Base-by-base conservation (phyloP, 2,329 filamentous ascomycete species). In the Sphaceloma murrayae region DNA sequence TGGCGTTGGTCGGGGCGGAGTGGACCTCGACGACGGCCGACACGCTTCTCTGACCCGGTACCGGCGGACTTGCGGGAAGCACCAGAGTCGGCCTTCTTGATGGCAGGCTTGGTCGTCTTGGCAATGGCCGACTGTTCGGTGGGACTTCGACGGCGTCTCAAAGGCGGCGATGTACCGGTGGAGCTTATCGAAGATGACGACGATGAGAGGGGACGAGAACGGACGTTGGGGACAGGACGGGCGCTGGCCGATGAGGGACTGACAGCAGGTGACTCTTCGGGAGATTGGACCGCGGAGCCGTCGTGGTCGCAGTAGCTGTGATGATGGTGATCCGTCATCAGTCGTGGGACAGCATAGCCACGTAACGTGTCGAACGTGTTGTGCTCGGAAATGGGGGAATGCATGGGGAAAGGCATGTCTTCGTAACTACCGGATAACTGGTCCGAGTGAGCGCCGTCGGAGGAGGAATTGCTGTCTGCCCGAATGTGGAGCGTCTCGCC, bases 1-100 rank as follows among this genome's bases (percentile, higher is more conserved):
- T 94, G 93, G 54, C 89, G 78, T 70, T 95, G 89, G 63, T 96
- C 89, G 8, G 88, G 87, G 57, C 87, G 74, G 54, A 96, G 76
- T 48, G 89, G 89, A 26, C 89, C 89, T 62, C 85, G 85, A 66
- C 89, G 78, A 58, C 86, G 80, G 38, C 89, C 89, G 49, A 95
- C 84, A 64, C 88, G 88, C 75, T 95, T 96, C 73, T 95, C 89
- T 29, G 74, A 74, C 3, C 59, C 56, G 9, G 76, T 75, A 53
- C 93, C 85, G 29, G 31, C 30, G 5, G 42, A 34, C 65, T 83
- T 87, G 70, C 89, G 93, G 56, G 78, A 80, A 48, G 74, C 56
- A 42, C 60, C 58, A 73, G 84, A 51, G 69, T 80, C 48, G 60
- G 72, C 64, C 86, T 86, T 65, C 85, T 85, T 70, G 54, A 87